phyloP scores from a whole-genome alignment of 140 eudicot genomes.

The Senecio squalidus region DNA sequence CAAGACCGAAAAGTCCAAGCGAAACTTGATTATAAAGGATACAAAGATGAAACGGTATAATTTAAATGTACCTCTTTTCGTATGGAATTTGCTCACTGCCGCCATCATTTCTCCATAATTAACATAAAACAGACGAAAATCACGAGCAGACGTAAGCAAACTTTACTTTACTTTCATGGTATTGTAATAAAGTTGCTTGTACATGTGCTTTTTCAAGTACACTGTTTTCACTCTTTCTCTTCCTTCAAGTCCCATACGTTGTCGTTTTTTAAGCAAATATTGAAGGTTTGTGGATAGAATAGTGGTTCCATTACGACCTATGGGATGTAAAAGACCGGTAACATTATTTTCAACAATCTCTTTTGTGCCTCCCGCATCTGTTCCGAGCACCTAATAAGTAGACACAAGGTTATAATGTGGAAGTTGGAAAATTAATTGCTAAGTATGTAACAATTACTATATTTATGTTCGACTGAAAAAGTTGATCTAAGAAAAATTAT shows the following conservation, averaged over 20 bases:
- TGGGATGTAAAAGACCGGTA: conserved; percentile 80
- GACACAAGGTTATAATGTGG: no score
- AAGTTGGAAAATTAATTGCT: no score
- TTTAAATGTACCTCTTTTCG: background rate
- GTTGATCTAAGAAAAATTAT: no score
- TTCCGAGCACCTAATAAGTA: conserved; percentile 99
- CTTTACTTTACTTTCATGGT: conserved; percentile 74
- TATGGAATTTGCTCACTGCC: background rate
- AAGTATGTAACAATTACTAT: no score
- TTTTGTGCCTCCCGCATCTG: conserved; percentile 94
- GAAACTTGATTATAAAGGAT: background rate
- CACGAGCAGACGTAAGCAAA: conserved; percentile 2
- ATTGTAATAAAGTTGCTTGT: conserved; percentile 66
- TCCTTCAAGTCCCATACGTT: conserved; percentile 65
- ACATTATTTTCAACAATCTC: conserved; percentile 85
- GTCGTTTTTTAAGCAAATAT: conserved; percentile 60
- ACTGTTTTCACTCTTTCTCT: conserved; percentile 72
- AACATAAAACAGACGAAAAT: conserved; percentile 24
- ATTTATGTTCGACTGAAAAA: no score
- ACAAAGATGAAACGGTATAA: background rate
- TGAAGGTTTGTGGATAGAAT: conserved; percentile 63
- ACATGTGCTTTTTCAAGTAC: conserved; percentile 96
- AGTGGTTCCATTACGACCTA: conserved; percentile 64
- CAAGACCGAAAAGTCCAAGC: background rate
- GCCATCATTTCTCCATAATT: conserved; percentile 12